Evolutionary conservation across 139 green algal species (phyloP), one percentile per base, ranked within the genome.

Genomic region (Coccomyxa sp.): DNA sequence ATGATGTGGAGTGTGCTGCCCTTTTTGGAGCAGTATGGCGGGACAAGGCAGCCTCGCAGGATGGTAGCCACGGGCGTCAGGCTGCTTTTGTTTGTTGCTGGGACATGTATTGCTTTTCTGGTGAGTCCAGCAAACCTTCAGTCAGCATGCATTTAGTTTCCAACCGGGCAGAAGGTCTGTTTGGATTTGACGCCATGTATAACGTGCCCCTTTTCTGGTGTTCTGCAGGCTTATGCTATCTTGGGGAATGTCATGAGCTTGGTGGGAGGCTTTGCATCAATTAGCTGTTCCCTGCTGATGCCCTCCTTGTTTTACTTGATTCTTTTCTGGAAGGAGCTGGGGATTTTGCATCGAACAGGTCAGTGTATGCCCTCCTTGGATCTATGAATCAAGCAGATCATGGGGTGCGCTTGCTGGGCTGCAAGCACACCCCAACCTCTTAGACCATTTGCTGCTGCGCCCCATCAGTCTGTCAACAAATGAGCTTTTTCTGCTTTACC

Each of bases 271-370:
- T 66, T 77, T n/a, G 25, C n/a, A 51, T 81, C 82, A 23, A 88
- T 93, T 12, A 83, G 67, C 31, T 89, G 81, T 78, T 89, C 83
- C 10, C 82, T 93, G 13, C 76, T 93, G 32, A 75, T 93, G 67
- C 90, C 90, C 10, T 81, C 79, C 16, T 74, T 82, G 13, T 90
- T 89, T 18, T 93, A 86, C 76, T 25, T 82, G 9, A 75, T 79
- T 18, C 84, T 93, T 12, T 80, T 79, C 30, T 90, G 87, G 86
- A 10, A 38, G 10, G 82, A 87, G 31, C 80, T 88, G 15, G 13
- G 57, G 16, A 0, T 9, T 27, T 7, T 32, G 13, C 15, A 51
- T 51, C 38, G 38, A 51, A 51, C 38, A 51, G 38, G 38, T 51
- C 38, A 51, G 38, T 51, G 38, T 51, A 51, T 51, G 38, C 38